phyloP scores from a whole-genome alignment of 202 grass and related monocot genomes.

The Digitaria exilis region DNA sequence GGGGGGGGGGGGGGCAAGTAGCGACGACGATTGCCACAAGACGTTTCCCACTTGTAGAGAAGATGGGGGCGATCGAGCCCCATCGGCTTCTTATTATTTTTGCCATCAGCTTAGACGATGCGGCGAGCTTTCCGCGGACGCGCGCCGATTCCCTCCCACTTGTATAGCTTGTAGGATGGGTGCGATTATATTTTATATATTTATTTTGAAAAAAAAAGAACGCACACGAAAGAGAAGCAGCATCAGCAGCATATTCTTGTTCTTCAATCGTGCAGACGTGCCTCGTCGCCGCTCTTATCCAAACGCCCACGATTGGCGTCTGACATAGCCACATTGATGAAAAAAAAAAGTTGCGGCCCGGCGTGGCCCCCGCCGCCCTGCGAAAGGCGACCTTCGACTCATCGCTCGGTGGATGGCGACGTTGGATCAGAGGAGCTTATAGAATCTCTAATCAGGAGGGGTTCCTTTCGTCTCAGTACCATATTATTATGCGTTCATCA shows the following conservation, averaged over 20 bases:
- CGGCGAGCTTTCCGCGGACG: no score
- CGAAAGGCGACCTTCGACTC: neutral
- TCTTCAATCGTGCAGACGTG: neutral
- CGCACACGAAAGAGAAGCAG: neutral
- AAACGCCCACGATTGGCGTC: neutral
- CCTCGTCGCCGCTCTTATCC: constrained; percentile 13
- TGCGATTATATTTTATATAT: no score
- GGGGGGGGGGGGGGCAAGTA: no score
- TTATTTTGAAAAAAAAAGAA: neutral
- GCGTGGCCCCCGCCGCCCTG: neutral
- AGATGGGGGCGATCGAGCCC: no score
- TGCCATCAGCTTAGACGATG: no score
- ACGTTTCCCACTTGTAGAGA: no score
- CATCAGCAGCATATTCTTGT: neutral
- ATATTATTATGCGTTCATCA: no score
- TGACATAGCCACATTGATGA: neutral
- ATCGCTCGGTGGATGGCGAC: neutral
- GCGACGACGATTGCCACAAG: no score
- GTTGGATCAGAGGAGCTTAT: neutral
- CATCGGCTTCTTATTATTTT: no score
- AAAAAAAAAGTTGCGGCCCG: neutral
- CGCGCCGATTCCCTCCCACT: no score
- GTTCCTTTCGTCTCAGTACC: neutral
- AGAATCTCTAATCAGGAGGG: neutral
- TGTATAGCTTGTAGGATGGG: no score